These are phyloP conservation scores for Apiospora saccharicola DNA, from an alignment of 2,329 filamentous ascomycete species.

Conservation along the genomic window DNA sequence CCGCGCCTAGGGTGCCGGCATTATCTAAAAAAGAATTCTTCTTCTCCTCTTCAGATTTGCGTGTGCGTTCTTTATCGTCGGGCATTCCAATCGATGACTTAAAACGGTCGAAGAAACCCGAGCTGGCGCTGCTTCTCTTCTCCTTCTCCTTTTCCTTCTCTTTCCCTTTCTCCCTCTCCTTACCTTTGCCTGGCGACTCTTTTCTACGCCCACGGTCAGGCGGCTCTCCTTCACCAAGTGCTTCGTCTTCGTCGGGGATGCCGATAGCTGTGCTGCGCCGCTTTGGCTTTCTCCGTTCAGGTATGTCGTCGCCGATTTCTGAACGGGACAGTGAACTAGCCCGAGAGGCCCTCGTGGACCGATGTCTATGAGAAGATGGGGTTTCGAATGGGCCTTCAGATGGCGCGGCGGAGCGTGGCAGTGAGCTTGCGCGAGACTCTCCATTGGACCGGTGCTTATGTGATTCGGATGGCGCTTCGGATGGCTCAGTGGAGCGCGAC, in stretches of 20 bases:
- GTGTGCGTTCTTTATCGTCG: slow-evolving; percentile 42
- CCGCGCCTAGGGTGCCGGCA: slow-evolving; percentile 74
- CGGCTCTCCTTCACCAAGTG: slow-evolving; percentile 48
- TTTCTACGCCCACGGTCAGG: slow-evolving; percentile 45
- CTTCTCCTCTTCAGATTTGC: slow-evolving; percentile 43
- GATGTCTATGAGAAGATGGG: slow-evolving; percentile 26
- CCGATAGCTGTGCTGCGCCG: slow-evolving; percentile 38
- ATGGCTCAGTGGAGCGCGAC: slow-evolving; percentile 41
- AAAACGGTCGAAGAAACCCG: slow-evolving; percentile 59
- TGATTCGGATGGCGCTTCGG: slow-evolving; percentile 45
- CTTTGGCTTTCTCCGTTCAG: slow-evolving; percentile 46
- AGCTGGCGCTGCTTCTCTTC: slow-evolving; percentile 49
- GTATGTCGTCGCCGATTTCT: slow-evolving; percentile 32
- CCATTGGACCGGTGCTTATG: slow-evolving; percentile 41
- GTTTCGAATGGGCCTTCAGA: slow-evolving; percentile 31
- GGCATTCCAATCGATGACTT: slow-evolving; percentile 49
- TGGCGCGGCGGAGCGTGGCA: slow-evolving; percentile 30
- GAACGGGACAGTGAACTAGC: slow-evolving; percentile 32
- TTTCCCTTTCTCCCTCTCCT: slow-evolving; percentile 41
- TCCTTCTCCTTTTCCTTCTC: slow-evolving; percentile 47
- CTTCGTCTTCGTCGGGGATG: slow-evolving; percentile 35
- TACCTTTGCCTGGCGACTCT: slow-evolving; percentile 45
- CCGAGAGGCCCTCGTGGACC: slow-evolving; percentile 42
- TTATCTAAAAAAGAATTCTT: slow-evolving; percentile 75
- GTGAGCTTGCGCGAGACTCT: slow-evolving; percentile 32